phyloP scores from a whole-genome alignment of 2,329 filamentous ascomycete genomes.

The Phyllosticta citrichinensis region DNA sequence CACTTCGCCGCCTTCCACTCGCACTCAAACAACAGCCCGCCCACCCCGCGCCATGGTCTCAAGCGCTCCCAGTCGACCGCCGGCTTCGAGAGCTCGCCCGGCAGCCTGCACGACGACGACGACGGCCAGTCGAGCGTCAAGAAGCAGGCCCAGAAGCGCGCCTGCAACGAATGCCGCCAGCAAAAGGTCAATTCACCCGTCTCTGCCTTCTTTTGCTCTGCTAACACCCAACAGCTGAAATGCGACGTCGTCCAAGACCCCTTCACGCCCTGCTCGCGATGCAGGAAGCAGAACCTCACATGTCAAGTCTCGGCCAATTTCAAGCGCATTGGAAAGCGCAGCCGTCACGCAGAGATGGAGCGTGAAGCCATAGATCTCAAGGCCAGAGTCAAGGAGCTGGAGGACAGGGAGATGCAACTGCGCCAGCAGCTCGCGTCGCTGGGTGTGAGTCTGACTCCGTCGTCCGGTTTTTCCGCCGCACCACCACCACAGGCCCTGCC shows the following conservation, averaged over 20 bases:
- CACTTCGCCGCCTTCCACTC: slow-evolving; percentile 1
- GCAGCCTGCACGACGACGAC: slow-evolving; percentile 20
- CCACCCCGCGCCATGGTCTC: slow-evolving; percentile 7
- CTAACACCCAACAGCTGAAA: slow-evolving; percentile 48
- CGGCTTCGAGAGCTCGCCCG: slow-evolving; percentile 28
- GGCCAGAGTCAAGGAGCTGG: slow-evolving; percentile 30
- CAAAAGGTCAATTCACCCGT: slow-evolving; percentile 55
- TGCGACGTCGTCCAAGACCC: slow-evolving; percentile 78
- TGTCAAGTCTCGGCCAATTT: slow-evolving; percentile 86
- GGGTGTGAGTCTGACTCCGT: slow-evolving; percentile 4
- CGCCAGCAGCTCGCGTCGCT: slow-evolving; percentile 38
- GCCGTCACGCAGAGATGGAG: slow-evolving; percentile 78
- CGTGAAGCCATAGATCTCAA: slow-evolving; percentile 59
- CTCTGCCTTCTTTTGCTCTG: background rate
- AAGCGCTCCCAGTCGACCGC: slow-evolving; percentile 9
- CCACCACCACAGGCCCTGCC: slow-evolving; percentile 45
- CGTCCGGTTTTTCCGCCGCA: slow-evolving; percentile 17
- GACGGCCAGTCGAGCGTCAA: slow-evolving; percentile 17
- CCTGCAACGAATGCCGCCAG: slow-evolving; percentile 76
- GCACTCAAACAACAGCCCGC: background rate
- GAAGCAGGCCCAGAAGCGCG: slow-evolving; percentile 47
- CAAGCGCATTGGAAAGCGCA: slow-evolving; percentile 73
- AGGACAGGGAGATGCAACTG: slow-evolving; percentile 51
- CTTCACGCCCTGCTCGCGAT: slow-evolving; percentile 67
- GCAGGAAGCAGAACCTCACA: slow-evolving; percentile 66